Base-by-base conservation (phyloP, 768 basidiomycete genomes). In the Coprinopsis strossmayeri region DNA sequence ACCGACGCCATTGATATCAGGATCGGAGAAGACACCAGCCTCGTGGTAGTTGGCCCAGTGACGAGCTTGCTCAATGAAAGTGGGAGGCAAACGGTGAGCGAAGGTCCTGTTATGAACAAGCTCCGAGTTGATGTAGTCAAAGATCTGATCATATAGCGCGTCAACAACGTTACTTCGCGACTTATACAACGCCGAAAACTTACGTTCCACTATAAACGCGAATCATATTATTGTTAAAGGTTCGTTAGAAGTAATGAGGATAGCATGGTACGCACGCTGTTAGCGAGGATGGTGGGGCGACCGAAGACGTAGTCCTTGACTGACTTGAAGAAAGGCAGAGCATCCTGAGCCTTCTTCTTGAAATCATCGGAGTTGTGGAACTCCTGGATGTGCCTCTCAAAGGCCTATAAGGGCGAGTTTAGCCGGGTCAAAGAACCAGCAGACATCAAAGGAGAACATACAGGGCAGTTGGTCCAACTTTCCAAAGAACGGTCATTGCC, bases 41-140 rank as follows among this genome's bases (percentile, higher is more conserved):
- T 92, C 88, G 65, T 91, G 89, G 73, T 74, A 87, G 71, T 93
- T 71, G 15, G 88, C 91, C 53, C 82, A 76, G 52, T 72, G 74
- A 44, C 79, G 84, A 30, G 86, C 83, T 61, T 87, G 87, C 55
- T 87, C 81, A 52, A 86, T 61, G 63, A 82, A 74, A 11, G 76
- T 81, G n/a, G 86, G 85, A n/a, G 87, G 85, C 34, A 91, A 81
- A 55, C 83, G 80, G 66, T 81, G 75, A 1, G 84, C 82, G 54
- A 82, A 92, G 24, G 84, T 84, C 69, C 78, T 80, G 76, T 93
- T 91, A 74, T 94, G 86, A 43, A 72, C 74, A 55, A 86, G 72
- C 61, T 90, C 72, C 15, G 85, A 77, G 69, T 81, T 81, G 60
- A 92, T 70, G 65, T 76, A 91, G 67, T 91, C 87, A 65, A 72